Base-by-base conservation (phyloP, 441 rosid genomes). In the Hura crepitans region DNA sequence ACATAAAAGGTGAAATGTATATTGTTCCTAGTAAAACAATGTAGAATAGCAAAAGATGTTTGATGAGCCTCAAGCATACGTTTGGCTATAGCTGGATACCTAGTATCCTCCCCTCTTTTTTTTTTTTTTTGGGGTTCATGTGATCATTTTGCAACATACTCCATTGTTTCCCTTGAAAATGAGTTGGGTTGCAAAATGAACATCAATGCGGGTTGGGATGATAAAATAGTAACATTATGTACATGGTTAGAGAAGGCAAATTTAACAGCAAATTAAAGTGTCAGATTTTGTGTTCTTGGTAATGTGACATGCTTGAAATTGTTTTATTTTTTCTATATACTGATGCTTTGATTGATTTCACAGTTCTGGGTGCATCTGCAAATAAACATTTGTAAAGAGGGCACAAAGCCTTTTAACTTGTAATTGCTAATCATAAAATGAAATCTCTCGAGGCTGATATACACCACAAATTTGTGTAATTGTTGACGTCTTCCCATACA, bases 1-100 rank as follows among this genome's bases (percentile, higher is more conserved):
- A 73, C 56, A 56, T 59, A 31, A 70, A 64, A 53, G 72, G 72
- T 62, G 57, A 71, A 68, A 23, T 80, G 81, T 82, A 82, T 61
- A 77, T 70, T 71, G 81, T 46, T 72, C 77, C 77, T 73, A 66
- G 73, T 31, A 68, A 77, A 68, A 66, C n/a, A 70, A 62, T 62
- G 69, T 77, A 77, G 78, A 75, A 61, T 74, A 80, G 80, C 56
- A 70, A 78, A 72, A 68, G 76, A 76, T 70, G 46, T 49, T 53
- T 71, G 46, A 75, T 35, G 72, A 64, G 69, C 68, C 47, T 42
- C 60, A 53, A 28, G 68, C 61, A 64, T 57, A 56, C 56, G 65
- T 65, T 56, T 72, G 43, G 30, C 45, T 61, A 61, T 50, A 74
- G 77, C 71, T 77, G 74, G 70, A 57, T 77, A 33, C 60, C 51